Evolutionary conservation across 176 grass and related monocot species (phyloP), one percentile per base, ranked within the genome.

Genomic region (Urochloa ruziziensis): DNA sequence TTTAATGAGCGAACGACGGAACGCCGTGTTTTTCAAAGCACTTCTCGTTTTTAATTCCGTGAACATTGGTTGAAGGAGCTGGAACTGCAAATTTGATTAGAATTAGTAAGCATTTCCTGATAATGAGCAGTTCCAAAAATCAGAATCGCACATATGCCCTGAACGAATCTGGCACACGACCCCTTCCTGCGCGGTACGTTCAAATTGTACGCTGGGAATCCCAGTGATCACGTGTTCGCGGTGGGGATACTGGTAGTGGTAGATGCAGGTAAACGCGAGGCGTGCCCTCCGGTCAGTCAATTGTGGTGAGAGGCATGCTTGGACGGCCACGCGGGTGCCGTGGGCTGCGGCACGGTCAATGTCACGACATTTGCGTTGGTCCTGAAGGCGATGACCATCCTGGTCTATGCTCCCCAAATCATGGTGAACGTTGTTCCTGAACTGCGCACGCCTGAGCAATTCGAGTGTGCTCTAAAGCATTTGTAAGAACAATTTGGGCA

Each of bases 281-380:
- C 74, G 3, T 73, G 74, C 25, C 65, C 21, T 29, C 51, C 15
- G 62, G 62, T 70, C 62, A 62, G 62, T 70, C 62, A 62, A 89
- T 73, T 25, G 34, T 36, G 69, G 68, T 30, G 75, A 65, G 57
- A 73, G 62, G 11, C 4, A 24, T 27, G 7, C 48, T 51, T 56
- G 7, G 32, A 63, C 68, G 57, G 61, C 18, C 83, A 86, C 37
- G 88, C 88, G 11, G 57, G 17, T 62, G 46, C 37, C 79, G 58
- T 82, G 83, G 73, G 83, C 46, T n/a, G 57, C 29, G 34, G 30
- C 57, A 37, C 10, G 83, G 83, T 90, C 88, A 90, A 86, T 46
- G 7, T 49, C 83, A 90, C 79, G 62, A 18, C 64, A 86, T 86
- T 90, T 78, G 73, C 57, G 83, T 62, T 75, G 49, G 33, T 36